Conservation (phyloP, 1,139 yeast species). For the Arxiozyma slooffiae region DNA sequence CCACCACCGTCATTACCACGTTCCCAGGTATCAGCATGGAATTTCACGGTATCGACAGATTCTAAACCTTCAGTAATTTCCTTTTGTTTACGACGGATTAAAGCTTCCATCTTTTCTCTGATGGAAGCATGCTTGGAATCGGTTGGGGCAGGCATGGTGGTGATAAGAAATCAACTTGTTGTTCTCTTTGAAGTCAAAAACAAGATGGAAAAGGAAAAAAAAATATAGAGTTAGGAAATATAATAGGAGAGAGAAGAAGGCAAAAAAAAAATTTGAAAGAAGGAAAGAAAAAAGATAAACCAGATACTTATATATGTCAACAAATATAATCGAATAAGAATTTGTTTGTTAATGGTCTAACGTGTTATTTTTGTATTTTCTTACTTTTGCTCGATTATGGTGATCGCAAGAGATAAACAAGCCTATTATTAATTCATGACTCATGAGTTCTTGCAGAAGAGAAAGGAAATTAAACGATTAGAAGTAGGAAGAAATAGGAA, state of each 20-base stretch:
- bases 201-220: too few relatives aligned
- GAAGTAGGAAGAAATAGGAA: too few relatives aligned
- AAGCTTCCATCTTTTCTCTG: conserved; percentile 70
- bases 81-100: conserved; percentile 68
- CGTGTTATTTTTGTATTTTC: neutral
- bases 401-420: too few relatives aligned
- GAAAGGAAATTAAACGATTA: too few relatives aligned
- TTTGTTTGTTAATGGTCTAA: too few relatives aligned
- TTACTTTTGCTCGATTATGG: too few relatives aligned
- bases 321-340: neutral
- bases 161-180: neutral
- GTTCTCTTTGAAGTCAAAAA: neutral
- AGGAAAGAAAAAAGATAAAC: neutral
- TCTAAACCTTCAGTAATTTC: conserved; percentile 73
- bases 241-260: too few relatives aligned
- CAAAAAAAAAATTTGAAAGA: too few relatives aligned
- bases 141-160: conserved; percentile 26
- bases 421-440: too few relatives aligned
- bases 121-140: conserved; percentile 33
- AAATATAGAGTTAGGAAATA: too few relatives aligned
- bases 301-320: neutral
- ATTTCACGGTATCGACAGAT: conserved; percentile 42
- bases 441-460: too few relatives aligned
- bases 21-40: conserved; percentile 72
- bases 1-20: conserved; percentile 84